Conservation (phyloP, 179 eudicot genomes). For the Patellifolia procumbens region DNA sequence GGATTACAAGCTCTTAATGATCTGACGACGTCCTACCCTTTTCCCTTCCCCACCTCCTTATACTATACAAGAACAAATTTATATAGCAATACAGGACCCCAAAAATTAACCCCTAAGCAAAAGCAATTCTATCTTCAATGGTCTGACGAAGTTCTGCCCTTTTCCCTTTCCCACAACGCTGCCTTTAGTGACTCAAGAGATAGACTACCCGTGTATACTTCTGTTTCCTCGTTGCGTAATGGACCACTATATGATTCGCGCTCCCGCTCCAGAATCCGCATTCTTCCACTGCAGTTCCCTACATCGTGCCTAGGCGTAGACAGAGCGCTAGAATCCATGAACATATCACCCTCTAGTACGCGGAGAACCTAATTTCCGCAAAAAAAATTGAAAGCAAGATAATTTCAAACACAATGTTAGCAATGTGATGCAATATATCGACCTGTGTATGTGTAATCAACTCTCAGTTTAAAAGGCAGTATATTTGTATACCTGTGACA, state of each 20-base stretch:
- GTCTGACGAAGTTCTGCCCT: conserved; percentile 23
- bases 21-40: too few relatives aligned
- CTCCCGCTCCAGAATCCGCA: conserved; percentile 39
- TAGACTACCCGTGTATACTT: conserved; percentile 31
- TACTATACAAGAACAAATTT: conserved; percentile 31
- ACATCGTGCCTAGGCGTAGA: conserved; percentile 62
- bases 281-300: conserved; percentile 74
- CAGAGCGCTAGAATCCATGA: conserved; percentile 56
- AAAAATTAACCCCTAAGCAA: background rate
- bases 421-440: too few relatives aligned
- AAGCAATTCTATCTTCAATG: conserved; percentile 11
- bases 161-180: conserved; percentile 35
- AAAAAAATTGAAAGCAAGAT: background rate
- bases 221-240: conserved; percentile 33
- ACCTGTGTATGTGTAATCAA: too few relatives aligned
- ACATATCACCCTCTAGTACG: conserved; percentile 76
- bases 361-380: conserved; percentile 64
- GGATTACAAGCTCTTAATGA: background rate
- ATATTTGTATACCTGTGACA: conserved; percentile 75
- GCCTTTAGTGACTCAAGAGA: conserved; percentile 28
- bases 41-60: conserved; percentile 5
- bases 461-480: too few relatives aligned
- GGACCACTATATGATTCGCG: conserved; percentile 36
- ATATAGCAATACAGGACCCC: conserved; percentile 7
- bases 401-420: background rate